Evolutionary conservation across 2,329 filamentous ascomycete genomes (phyloP).

Genomic region (Colletotrichum coccodes): DNA sequence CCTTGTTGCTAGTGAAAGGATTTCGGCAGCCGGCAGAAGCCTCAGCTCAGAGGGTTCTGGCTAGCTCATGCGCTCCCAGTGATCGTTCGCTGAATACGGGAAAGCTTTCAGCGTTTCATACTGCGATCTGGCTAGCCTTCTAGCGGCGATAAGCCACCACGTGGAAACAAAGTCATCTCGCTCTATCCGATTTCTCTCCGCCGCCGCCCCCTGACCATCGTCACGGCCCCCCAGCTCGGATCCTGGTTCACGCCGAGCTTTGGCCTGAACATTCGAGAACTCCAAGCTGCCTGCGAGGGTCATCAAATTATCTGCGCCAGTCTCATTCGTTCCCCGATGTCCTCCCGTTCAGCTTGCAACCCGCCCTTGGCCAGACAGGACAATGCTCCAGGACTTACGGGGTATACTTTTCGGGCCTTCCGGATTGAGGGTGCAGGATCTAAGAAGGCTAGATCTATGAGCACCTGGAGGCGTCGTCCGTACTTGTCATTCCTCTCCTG

Average conservation of each 20-base stretch:
- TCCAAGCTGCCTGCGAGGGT: not conserved
- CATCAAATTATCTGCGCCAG: not conserved
- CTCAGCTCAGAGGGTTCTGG: slow-evolving; percentile 5
- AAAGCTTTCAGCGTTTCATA: slow-evolving; percentile 15
- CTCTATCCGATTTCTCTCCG: not conserved
- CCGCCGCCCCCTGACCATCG: not conserved
- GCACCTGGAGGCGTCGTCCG: not conserved
- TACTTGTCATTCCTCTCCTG: not conserved
- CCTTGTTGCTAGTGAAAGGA: not conserved
- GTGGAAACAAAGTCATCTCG: slow-evolving; percentile 13
- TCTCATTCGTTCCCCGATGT: not conserved
- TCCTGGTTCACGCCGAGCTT: not conserved
- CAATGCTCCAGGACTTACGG: not conserved
- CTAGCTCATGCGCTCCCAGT: not conserved
- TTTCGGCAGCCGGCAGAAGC: not conserved
- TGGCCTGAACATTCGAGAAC: slow-evolving; percentile 1
- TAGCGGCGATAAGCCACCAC: slow-evolving; percentile 30
- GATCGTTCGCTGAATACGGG: not conserved
- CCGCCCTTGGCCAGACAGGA: not conserved
- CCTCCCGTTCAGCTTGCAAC: not conserved
- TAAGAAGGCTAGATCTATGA: not conserved
- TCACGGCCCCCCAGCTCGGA: slow-evolving; percentile 1
- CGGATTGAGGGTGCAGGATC: not conserved
- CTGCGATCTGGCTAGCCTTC: slow-evolving; percentile 16
- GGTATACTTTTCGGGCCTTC: not conserved